These are phyloP conservation scores for Marasmius oreades DNA, from an alignment of 1,284 basidiomycete species.

Conservation along the genomic window DNA sequence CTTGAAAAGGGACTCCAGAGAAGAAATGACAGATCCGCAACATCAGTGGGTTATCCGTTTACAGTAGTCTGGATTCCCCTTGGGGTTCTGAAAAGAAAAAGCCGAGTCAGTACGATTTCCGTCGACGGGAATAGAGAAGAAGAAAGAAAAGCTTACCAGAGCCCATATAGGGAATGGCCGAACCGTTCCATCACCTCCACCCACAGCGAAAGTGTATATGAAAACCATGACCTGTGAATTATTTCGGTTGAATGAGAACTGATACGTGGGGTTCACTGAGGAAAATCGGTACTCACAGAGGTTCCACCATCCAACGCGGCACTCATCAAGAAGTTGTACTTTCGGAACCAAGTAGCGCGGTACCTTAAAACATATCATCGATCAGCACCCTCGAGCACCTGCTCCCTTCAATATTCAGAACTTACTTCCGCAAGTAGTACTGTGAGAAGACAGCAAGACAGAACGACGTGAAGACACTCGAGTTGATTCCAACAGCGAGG, in stretches of 20 bases:
- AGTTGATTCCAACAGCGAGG: conserved; percentile 52
- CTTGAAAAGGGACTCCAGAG: no score
- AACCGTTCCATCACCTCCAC: conserved; percentile 50
- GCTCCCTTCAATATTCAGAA: no score
- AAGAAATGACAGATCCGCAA: no score
- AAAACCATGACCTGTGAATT: conserved; percentile 48
- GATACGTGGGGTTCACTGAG: not conserved
- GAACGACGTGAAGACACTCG: conserved; percentile 49
- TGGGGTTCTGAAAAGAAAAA: conserved; percentile 23
- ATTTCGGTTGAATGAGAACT: not conserved
- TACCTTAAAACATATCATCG: no score
- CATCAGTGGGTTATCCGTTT: conserved; percentile 17
- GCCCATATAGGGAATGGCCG: conserved; percentile 45
- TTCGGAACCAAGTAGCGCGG: conserved; percentile 48
- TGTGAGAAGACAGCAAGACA: conserved; percentile 53
- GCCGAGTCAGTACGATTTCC: no score
- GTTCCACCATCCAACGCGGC: conserved; percentile 60
- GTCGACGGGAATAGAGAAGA: not conserved
- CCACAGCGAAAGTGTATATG: conserved; percentile 58
- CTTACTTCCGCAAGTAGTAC: conserved; percentile 42
- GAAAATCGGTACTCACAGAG: not conserved
- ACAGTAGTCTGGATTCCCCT: conserved; percentile 31
- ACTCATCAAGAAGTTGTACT: conserved; percentile 41
- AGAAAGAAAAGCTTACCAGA: conserved; percentile 26
- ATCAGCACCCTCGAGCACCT: no score